Percentiles rank a stretch among this genome's conserved stretches.
Evolutionary conservation across 306 rosid genomes (phyloP).

Genomic region (Sicyos baderoa): DNA sequence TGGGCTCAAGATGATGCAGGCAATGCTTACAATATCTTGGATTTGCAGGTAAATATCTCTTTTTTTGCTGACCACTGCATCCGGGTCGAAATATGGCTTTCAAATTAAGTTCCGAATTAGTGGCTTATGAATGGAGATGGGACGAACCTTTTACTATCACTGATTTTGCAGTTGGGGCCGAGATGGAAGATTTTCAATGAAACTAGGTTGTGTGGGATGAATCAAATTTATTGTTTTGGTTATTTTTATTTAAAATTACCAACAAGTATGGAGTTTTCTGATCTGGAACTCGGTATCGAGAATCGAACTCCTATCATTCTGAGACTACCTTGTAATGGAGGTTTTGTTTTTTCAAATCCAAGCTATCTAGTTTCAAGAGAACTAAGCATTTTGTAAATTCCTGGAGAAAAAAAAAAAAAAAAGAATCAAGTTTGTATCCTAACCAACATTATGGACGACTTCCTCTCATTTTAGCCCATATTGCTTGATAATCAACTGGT

Average conservation of each 20-base stretch:
- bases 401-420: too few species aligned
- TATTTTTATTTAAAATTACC: neutral
- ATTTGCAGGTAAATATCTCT: conserved; percentile 56
- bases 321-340: neutral
- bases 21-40: conserved; percentile 61
- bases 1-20: conserved; percentile 78
- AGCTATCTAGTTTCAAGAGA: conserved; percentile 2
- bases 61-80: neutral
- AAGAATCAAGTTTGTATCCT: neutral
- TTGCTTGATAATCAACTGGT: neutral
- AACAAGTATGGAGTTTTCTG: neutral
- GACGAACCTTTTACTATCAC: neutral
- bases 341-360: neutral
- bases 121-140: neutral
- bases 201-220: neutral
- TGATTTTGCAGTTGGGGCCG: neutral
- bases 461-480: neutral
- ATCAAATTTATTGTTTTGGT: neutral
- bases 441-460: neutral
- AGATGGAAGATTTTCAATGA: neutral
- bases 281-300: neutral
- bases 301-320: neutral
- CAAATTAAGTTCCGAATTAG: too few species aligned
- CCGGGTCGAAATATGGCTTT: too few species aligned
- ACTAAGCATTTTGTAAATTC: neutral